Conservation (phyloP, 257 asterid genomes). For the Salvia splendens region DNA sequence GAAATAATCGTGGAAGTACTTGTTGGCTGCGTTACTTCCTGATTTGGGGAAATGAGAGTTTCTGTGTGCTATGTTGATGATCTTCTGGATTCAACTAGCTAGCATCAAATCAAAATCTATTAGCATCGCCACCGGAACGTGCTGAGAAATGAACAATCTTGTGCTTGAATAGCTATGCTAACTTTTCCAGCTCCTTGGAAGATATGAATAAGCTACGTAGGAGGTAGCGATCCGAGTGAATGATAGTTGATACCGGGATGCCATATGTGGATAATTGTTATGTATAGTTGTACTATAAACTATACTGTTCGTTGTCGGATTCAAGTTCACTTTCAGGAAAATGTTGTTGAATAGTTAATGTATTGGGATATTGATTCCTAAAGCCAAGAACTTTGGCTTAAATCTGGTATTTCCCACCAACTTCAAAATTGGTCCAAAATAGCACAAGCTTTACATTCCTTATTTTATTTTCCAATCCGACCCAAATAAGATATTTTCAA, state of each 20-base stretch:
- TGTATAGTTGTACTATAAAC: conserved; percentile 1
- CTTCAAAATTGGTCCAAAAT: too few species aligned
- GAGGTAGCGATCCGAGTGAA: neutral
- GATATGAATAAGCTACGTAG: conserved; percentile 7
- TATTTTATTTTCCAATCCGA: too few species aligned
- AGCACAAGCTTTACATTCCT: too few species aligned
- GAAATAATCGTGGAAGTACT: neutral
- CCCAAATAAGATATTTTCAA: too few species aligned
- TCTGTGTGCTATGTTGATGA: neutral
- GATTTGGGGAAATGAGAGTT: neutral
- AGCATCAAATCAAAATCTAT: neutral
- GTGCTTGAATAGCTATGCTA: neutral
- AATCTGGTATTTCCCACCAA: too few species aligned
- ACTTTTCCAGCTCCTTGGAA: neutral
- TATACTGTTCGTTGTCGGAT: neutral
- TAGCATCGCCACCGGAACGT: neutral
- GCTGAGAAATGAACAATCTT: neutral
- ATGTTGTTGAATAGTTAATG: too few species aligned
- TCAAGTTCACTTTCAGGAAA: too few species aligned
- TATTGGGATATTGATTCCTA: too few species aligned
- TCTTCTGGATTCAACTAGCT: neutral
- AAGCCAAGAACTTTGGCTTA: too few species aligned
- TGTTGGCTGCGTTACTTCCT: neutral
- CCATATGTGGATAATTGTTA: neutral
- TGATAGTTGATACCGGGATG: neutral